Evolutionary conservation across 192 early-diverging fungal genomes (phyloP).

Genomic region (Nowakowskiella sp.): DNA sequence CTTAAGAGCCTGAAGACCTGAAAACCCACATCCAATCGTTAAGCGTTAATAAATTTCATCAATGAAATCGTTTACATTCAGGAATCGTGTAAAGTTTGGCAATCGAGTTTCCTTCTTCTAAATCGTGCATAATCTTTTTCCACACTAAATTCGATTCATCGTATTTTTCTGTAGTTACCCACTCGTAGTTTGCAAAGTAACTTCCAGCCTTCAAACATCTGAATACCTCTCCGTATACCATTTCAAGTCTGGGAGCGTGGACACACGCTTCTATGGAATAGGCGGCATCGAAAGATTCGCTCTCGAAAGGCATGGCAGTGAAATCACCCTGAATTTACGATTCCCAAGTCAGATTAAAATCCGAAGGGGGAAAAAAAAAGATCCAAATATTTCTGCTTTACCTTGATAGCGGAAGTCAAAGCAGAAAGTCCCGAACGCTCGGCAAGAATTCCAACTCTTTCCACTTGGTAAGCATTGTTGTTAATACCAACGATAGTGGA

Average conservation of each 20-base stretch:
- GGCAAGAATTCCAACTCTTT: conserved; percentile 67
- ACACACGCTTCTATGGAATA: conserved; percentile 95
- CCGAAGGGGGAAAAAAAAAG: neutral
- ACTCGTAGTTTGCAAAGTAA: conserved; percentile 89
- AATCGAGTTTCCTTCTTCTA: conserved; percentile 89
- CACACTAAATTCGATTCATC: conserved; percentile 69
- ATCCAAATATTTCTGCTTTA: neutral
- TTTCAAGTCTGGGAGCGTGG: conserved; percentile 77
- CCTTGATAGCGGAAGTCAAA: conserved; percentile 33
- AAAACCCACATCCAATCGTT: neutral
- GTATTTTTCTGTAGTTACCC: conserved; percentile 86
- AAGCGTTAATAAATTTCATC: no score
- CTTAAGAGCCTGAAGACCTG: conserved; percentile 59
- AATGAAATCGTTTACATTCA: conserved; percentile 35
- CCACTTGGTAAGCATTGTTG: conserved; percentile 93
- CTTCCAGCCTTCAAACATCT: conserved; percentile 89
- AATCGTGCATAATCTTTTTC: conserved; percentile 63
- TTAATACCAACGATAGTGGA: conserved; percentile 88
- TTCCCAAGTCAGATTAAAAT: neutral
- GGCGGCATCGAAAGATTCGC: conserved; percentile 72
- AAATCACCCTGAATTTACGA: conserved; percentile 86
- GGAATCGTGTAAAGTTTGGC: conserved; percentile 70
- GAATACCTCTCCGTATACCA: conserved; percentile 83
- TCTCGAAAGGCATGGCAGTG: conserved; percentile 75
- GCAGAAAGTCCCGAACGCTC: conserved; percentile 54